Base-by-base conservation (phyloP, 106 monocot species). In the Acanthochlamys bracteata region DNA sequence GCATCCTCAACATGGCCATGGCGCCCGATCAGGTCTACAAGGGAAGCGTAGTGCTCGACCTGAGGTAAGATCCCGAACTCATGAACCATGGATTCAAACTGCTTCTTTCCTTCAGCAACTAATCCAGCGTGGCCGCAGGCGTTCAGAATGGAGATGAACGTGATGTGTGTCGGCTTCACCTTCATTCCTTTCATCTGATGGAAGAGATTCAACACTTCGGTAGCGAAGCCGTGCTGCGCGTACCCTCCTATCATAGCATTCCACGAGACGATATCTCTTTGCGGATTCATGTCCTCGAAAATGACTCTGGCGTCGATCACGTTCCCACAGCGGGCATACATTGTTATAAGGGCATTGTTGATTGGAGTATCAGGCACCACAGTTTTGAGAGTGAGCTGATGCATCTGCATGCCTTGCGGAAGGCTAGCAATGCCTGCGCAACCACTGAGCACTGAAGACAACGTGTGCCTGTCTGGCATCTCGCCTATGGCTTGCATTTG, bases 181-280 rank as follows among this genome's bases (percentile, higher is more conserved):
- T 69, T 77, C 33, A 51, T 55, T 25, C 14, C 67, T 66, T 80
- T 84, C 94, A 95, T 90, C 42, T 74, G 63, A 25, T 61, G 13
- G 15, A 90, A 95, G 51, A 95, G 77, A 0, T 56, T 39, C 20
- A 90, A 75, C 17, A 90, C 81, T 65, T 84, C 75, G 7, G 10
- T 63, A 11, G 86, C 86, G 47, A 59, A 64, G 6, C 94, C 94
- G 68, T 95, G 86, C 55, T 87, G 80, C 15, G 83, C 90, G 55
- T 80, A 84, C 17, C 86, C 76, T 25, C 86, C 84, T 4, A 95
- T 89, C 68, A 95, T 79, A 17, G 94, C 90, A 64, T 95, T 95
- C 86, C 89, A 95, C 24, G 94, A 79, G 9, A 95, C 73, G 24
- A 87, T 77, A 70, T 90, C 76, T 42, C 60, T 79, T 55, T 57